A percentile compares a stretch with the other conserved stretches of the same genome.
These are phyloP conservation scores for Dendrobium officinale DNA, from an alignment of 106 monocot species.

Conservation along the genomic window DNA sequence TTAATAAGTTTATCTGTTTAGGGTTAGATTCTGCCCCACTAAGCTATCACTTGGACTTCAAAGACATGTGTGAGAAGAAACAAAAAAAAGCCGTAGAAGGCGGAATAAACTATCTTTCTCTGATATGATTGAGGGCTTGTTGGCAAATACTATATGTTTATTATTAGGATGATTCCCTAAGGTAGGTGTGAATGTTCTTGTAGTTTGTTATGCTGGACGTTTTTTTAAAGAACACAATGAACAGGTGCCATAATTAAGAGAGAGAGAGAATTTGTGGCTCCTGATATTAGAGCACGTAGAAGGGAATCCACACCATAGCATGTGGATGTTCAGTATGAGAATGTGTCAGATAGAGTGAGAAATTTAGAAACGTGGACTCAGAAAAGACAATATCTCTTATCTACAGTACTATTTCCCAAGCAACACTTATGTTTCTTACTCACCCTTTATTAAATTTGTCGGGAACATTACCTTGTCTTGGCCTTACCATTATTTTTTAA, in stretches of 20 bases:
- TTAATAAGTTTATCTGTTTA: background rate
- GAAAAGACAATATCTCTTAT: background rate
- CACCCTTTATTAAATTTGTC: background rate
- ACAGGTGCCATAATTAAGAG: background rate
- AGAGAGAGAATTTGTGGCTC: background rate
- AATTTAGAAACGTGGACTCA: background rate
- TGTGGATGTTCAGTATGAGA: constrained; percentile 21
- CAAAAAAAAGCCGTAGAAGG: background rate
- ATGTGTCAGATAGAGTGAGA: constrained; percentile 16
- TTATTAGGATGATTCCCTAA: background rate
- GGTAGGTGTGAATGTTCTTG: background rate
- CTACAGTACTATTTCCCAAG: constrained; percentile 8
- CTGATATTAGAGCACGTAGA: background rate
- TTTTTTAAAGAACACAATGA: background rate
- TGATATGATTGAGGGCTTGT: background rate
- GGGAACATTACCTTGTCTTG: background rate
- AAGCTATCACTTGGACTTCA: background rate
- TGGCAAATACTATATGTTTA: background rate
- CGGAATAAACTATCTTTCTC: background rate
- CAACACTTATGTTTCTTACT: background rate
- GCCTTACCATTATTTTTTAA: background rate
- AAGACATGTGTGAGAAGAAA: background rate
- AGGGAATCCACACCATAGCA: constrained; percentile 9
- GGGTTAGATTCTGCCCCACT: background rate
- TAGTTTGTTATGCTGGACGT: background rate